phyloP scores from a whole-genome alignment of 1,284 basidiomycete species.

The Fomitopsis schrenkii region DNA sequence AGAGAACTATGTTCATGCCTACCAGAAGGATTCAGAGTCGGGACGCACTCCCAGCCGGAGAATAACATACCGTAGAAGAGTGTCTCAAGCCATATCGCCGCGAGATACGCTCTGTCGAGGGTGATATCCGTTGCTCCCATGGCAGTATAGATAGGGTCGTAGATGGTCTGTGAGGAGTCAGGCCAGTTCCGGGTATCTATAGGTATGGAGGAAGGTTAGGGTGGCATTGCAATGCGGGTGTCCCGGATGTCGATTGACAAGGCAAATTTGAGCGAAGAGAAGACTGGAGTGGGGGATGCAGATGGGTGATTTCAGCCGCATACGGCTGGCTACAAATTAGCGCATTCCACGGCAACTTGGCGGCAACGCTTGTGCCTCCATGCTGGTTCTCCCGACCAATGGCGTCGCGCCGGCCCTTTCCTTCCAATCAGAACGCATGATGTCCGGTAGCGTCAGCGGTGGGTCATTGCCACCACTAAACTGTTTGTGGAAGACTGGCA shows the following conservation, averaged over 20 bases:
- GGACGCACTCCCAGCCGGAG: neutral
- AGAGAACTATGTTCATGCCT: slow-evolving; percentile 35
- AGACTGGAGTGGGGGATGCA: neutral
- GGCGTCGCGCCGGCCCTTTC: neutral
- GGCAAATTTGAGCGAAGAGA: neutral
- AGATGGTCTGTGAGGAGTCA: neutral
- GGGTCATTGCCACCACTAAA: neutral
- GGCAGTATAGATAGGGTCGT: neutral
- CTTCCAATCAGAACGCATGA: too few species aligned
- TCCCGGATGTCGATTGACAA: neutral
- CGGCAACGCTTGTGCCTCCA: neutral
- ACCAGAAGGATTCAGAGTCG: neutral
- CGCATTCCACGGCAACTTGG: neutral
- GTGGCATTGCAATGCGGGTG: neutral
- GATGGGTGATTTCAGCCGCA: neutral
- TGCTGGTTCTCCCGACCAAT: neutral
- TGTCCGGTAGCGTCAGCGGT: neutral
- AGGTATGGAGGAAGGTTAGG: neutral
- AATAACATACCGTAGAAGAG: slow-evolving; percentile 29
- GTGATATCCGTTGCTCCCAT: slow-evolving; percentile 24
- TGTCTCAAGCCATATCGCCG: slow-evolving; percentile 35
- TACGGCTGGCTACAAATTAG: neutral
- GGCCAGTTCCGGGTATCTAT: neutral
- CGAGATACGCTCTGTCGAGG: slow-evolving; percentile 32
- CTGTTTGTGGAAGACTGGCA: neutral